These are phyloP conservation scores for Fusarium proliferatum DNA, from an alignment of 2,329 filamentous ascomycete species.

Conservation along the genomic window DNA sequence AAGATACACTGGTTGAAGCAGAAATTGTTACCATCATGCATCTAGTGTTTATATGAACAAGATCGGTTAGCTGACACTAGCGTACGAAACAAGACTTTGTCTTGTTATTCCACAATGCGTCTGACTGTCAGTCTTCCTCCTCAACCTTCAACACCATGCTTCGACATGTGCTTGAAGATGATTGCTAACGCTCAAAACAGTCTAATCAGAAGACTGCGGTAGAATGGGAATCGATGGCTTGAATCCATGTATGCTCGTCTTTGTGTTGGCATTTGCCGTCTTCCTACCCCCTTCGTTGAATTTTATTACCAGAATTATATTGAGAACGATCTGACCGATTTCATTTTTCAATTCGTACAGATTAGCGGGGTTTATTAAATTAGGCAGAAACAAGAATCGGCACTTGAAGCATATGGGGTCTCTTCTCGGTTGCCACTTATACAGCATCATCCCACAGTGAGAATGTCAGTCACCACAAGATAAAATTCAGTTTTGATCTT, in stretches of 20 bases:
- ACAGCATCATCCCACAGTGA: background rate
- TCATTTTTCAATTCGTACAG: background rate
- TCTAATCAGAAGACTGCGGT: background rate
- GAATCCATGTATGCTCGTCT: background rate
- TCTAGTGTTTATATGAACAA: background rate
- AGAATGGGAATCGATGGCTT: background rate
- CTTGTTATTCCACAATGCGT: background rate
- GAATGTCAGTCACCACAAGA: background rate
- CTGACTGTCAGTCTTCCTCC: background rate
- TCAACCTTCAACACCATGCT: background rate
- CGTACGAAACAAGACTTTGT: background rate
- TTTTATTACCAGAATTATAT: background rate
- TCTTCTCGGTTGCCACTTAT: background rate
- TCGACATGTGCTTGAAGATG: background rate
- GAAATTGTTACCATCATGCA: background rate
- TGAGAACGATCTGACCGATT: background rate
- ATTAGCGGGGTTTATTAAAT: too few relatives aligned
- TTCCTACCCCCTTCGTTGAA: background rate
- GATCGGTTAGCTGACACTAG: background rate
- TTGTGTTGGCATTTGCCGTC: background rate
- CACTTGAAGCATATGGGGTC: background rate
- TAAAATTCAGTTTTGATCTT: background rate
- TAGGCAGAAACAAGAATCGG: background rate
- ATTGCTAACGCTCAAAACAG: background rate
- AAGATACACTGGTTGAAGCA: background rate